A percentile compares a stretch with the other conserved stretches of the same genome.
Conservation (phyloP, 768 basidiomycete species). For the Botryobasidium botryosum region DNA sequence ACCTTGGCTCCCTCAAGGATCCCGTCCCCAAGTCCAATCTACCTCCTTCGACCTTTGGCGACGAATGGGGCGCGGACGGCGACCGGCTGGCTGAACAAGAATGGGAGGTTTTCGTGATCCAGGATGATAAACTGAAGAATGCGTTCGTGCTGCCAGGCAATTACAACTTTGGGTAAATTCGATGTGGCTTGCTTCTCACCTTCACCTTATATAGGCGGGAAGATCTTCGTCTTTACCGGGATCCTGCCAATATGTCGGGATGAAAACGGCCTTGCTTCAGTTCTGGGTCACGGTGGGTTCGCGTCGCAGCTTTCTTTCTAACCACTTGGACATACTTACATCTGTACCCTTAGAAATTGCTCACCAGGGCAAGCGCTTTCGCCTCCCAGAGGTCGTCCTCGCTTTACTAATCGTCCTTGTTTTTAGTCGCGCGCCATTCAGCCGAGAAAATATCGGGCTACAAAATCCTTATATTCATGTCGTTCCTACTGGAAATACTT, state of each 20-base stretch:
- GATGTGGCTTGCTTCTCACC: neutral
- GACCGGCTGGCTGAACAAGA: conserved; percentile 14
- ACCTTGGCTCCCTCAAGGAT: conserved; percentile 45
- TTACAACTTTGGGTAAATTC: conserved; percentile 1
- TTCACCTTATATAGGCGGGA: conserved; percentile 27
- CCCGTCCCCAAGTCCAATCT: conserved; percentile 13
- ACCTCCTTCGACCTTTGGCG: conserved; percentile 1
- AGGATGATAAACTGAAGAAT: conserved; percentile 53
- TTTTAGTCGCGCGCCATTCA: conserved; percentile 36
- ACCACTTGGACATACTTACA: too few species aligned
- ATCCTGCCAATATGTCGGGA: conserved; percentile 63
- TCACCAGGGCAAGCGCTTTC: conserved; percentile 33
- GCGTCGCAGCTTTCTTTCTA: neutral
- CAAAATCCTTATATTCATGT: conserved; percentile 27
- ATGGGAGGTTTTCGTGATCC: conserved; percentile 65
- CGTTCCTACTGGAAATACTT: conserved; percentile 29
- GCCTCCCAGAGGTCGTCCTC: neutral
- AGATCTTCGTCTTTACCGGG: conserved; percentile 79
- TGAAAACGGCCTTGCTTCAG: conserved; percentile 68
- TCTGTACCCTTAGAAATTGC: conserved; percentile 47
- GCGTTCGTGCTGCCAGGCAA: conserved; percentile 61
- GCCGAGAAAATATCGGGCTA: conserved; percentile 30
- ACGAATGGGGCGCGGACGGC: conserved; percentile 11
- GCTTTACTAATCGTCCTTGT: conserved; percentile 6
- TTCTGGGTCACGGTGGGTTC: conserved; percentile 62